A percentile compares a stretch with the other conserved stretches of the same genome.
Evolutionary conservation across 2,329 filamentous ascomycete genomes (phyloP).

Genomic region (Penicillium sp.): DNA sequence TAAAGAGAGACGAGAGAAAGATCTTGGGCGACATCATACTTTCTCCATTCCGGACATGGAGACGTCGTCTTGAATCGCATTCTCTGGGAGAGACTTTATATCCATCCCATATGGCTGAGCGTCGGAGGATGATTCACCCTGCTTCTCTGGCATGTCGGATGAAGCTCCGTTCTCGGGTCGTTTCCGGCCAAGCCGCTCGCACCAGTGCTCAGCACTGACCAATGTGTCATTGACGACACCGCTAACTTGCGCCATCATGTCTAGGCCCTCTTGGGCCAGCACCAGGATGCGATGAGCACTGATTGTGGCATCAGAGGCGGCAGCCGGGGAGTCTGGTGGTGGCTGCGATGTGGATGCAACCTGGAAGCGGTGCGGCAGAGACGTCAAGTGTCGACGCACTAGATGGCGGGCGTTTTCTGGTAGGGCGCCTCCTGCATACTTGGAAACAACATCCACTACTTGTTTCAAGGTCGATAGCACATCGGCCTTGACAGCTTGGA

Average conservation of each 20-base stretch:
- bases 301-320: conserved; percentile 48
- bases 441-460: conserved; percentile 80
- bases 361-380: conserved; percentile 78
- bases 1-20: conserved; percentile 1
- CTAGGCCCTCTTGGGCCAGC: conserved; percentile 83
- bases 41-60: conserved; percentile 38
- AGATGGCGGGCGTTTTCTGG: conserved; percentile 83
- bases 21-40: conserved; percentile 14
- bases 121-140: conserved; percentile 14
- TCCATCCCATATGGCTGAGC: conserved; percentile 27
- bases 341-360: conserved; percentile 59
- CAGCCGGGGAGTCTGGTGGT: conserved; percentile 32
- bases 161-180: conserved; percentile 30
- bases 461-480: conserved; percentile 76
- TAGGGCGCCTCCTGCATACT: conserved; percentile 84
- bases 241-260: conserved; percentile 92
- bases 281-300: conserved; percentile 75
- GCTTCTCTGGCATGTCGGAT: conserved; percentile 23
- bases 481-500: conserved; percentile 66
- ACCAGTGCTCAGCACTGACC: conserved; percentile 87
- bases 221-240: conserved; percentile 86
- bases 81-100: conserved; percentile 27
- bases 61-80: conserved; percentile 29
- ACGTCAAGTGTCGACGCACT: conserved; percentile 79
- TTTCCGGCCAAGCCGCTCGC: conserved; percentile 67